Evolutionary conservation across 106 monocot genomes (phyloP).

Genomic region (Cymbidium sinense): DNA sequence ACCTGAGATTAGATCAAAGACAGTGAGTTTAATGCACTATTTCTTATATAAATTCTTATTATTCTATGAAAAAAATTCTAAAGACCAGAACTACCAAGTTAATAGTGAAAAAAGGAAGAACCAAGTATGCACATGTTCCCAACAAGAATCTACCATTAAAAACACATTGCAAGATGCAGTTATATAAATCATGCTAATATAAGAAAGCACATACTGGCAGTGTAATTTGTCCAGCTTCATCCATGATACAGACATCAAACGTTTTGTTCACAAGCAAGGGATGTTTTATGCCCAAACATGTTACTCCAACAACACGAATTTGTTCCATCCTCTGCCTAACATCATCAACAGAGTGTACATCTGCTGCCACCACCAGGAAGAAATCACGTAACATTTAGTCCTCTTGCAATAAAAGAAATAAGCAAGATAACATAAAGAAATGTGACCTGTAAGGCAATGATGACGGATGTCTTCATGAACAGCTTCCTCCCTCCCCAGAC

Average conservation of each 20-base stretch:
- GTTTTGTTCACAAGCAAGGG: conserved; percentile 82
- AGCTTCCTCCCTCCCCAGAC: conserved; percentile 80
- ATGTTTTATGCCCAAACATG: conserved; percentile 88
- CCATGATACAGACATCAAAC: conserved; percentile 96
- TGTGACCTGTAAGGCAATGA: conserved; percentile 69
- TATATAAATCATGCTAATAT: neutral
- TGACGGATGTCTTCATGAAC: conserved; percentile 63
- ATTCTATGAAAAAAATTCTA: neutral
- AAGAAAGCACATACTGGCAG: conserved; percentile 57
- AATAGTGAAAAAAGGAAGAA: neutral
- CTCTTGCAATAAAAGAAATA: neutral
- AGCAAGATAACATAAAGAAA: neutral
- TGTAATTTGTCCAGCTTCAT: conserved; percentile 96
- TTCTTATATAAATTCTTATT: neutral
- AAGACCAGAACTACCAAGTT: neutral
- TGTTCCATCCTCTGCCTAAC: conserved; percentile 68
- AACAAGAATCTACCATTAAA: neutral
- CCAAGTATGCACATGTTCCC: too few species aligned
- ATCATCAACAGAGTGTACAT: conserved; percentile 44
- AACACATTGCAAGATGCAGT: neutral
- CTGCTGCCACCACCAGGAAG: conserved; percentile 20
- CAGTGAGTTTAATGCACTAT: neutral
- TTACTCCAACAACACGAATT: conserved; percentile 84
- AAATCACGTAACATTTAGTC: neutral
- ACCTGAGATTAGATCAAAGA: conserved; percentile 39